phyloP scores from a whole-genome alignment of 306 rosid species.

The Cicer bijugum region DNA sequence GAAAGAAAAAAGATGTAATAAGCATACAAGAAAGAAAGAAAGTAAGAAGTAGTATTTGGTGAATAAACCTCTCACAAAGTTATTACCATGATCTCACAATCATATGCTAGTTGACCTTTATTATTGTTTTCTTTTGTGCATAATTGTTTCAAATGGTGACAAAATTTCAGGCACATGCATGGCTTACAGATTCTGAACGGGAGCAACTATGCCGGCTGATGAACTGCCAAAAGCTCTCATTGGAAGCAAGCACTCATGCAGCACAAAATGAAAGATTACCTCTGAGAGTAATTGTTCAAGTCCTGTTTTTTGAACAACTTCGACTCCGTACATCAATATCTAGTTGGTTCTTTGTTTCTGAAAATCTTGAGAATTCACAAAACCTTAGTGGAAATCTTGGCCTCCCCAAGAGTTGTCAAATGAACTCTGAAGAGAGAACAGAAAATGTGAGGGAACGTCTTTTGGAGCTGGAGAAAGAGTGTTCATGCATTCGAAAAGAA shows the following conservation, averaged over 20 bases:
- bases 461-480: conserved; percentile 76
- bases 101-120: conserved; percentile 7
- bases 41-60: conserved; percentile 11
- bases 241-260: conserved; percentile 87
- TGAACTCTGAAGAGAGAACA: conserved; percentile 48
- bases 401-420: conserved; percentile 46
- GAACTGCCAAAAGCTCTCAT: conserved; percentile 86
- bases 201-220: conserved; percentile 87
- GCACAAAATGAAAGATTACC: conserved; percentile 92
- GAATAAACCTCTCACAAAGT: background rate
- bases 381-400: conserved; percentile 57
- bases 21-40: background rate
- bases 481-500: conserved; percentile 70
- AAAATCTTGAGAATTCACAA: conserved; percentile 64
- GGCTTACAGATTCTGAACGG: conserved; percentile 85
- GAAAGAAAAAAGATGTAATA: background rate
- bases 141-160: conserved; percentile 18
- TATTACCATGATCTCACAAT: background rate
- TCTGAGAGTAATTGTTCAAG: conserved; percentile 82
- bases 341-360: conserved; percentile 88
- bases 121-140: background rate
- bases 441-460: conserved; percentile 72
- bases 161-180: conserved; percentile 72
- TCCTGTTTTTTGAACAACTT: conserved; percentile 86
- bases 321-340: conserved; percentile 88